Conservation (phyloP, 805 yeast species). For the Monosporozyma unispora region DNA sequence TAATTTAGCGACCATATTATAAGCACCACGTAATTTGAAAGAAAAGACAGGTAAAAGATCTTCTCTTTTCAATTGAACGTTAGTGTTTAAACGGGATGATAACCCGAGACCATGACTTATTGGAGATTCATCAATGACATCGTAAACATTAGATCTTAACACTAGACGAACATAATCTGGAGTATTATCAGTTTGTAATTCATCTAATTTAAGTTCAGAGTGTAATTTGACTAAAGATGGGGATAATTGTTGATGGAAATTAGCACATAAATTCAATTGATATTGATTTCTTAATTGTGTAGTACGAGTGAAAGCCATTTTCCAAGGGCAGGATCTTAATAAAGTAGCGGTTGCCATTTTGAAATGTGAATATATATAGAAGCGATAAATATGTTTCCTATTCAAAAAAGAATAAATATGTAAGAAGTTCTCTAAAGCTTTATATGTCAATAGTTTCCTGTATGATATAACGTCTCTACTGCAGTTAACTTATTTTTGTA, state of each 20-base stretch:
- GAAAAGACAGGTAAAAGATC: constrained; percentile 92
- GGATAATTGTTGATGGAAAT: constrained; percentile 10
- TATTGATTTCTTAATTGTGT: constrained; percentile 2
- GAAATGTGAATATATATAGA: not conserved
- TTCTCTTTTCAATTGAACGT: constrained; percentile 77
- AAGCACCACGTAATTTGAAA: constrained; percentile 95
- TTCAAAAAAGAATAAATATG: not conserved
- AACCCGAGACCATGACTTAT: constrained; percentile 65
- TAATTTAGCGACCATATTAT: constrained; percentile 89
- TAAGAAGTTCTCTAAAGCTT: not conserved
- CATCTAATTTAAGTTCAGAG: constrained; percentile 33
- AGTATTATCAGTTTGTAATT: constrained; percentile 48
- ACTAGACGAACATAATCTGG: constrained; percentile 94
- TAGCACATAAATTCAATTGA: constrained; percentile 8
- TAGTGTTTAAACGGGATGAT: constrained; percentile 65
- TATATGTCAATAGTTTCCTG: not conserved
- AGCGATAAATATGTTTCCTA: not conserved
- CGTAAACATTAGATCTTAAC: constrained; percentile 87
- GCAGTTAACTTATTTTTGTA: no score
- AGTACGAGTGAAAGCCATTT: not conserved
- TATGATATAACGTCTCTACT: no score
- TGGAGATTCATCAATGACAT: constrained; percentile 88
- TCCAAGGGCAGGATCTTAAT: constrained; percentile 1
- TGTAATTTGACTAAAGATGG: constrained; percentile 22
- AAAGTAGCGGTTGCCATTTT: constrained; percentile 6